These are phyloP conservation scores for Leucocoprinus sp. DNA, from an alignment of 768 basidiomycete genomes.

Conservation along the genomic window DNA sequence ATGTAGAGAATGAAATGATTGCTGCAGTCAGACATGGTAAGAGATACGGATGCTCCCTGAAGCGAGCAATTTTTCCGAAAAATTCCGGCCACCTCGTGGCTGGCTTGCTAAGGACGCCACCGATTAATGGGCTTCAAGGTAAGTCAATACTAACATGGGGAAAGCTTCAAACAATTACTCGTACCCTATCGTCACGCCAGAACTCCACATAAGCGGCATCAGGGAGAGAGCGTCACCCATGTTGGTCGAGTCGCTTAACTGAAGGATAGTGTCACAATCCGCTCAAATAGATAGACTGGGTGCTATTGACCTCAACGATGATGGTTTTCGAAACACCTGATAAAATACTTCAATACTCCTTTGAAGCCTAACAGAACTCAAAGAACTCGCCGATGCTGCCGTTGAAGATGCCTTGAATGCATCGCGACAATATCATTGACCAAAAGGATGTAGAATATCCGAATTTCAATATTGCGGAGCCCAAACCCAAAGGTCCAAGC, in stretches of 20 bases:
- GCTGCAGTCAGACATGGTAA: conserved; percentile 37
- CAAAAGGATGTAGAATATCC: conserved; percentile 33
- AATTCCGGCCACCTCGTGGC: conserved; percentile 49
- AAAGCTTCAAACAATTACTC: conserved; percentile 7
- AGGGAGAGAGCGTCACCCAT: conserved; percentile 30
- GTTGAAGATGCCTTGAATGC: conserved; percentile 30
- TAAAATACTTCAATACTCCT: too few species aligned
- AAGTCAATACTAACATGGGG: not conserved
- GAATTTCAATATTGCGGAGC: conserved; percentile 33
- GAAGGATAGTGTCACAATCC: conserved; percentile 4
- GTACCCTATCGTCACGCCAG: conserved; percentile 26
- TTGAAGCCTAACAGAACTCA: not conserved
- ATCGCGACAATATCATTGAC: conserved; percentile 21
- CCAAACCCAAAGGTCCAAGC: conserved; percentile 32
- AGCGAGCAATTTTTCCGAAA: conserved; percentile 36
- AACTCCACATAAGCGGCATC: conserved; percentile 27
- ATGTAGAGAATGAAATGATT: conserved; percentile 26
- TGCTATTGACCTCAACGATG: conserved; percentile 32
- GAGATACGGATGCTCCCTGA: conserved; percentile 36
- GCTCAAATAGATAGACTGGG: not conserved
- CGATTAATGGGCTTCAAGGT: conserved; percentile 48
- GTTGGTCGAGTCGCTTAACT: conserved; percentile 32
- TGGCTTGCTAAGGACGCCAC: conserved; percentile 57
- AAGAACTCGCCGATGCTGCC: conserved; percentile 23
- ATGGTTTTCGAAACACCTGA: conserved; percentile 37